Percentiles rank a stretch among this genome's conserved stretches.
phyloP scores from a whole-genome alignment of 495 filamentous ascomycete genomes.

The Tuber borchii region DNA sequence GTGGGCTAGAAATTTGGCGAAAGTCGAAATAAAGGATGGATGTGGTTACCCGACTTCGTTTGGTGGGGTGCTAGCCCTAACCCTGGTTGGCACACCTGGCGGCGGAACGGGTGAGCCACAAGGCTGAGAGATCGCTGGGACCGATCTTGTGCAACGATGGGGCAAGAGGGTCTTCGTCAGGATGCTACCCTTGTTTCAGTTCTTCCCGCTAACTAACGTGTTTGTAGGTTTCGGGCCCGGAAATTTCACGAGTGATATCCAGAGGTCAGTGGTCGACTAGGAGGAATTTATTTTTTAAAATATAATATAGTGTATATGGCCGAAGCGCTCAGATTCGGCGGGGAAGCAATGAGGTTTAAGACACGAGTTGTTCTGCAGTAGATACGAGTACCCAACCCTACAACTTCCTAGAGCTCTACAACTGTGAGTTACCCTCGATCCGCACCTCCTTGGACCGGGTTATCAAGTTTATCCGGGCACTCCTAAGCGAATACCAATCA shows the following conservation, averaged over 20 bases:
- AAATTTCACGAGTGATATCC: neutral
- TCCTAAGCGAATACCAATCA: neutral
- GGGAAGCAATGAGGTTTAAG: neutral
- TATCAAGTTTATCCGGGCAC: neutral
- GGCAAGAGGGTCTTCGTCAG: neutral
- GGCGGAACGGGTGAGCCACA: too few species aligned
- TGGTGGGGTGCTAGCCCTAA: neutral
- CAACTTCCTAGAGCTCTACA: neutral
- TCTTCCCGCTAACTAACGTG: neutral
- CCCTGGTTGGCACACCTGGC: neutral
- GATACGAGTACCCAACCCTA: neutral
- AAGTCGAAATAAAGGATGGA: neutral
- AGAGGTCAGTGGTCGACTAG: neutral
- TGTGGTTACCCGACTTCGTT: neutral
- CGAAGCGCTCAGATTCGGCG: too few species aligned
- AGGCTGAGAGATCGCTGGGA: too few species aligned
- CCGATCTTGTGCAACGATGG: neutral
- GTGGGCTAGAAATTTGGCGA: neutral
- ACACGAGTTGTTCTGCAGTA: neutral
- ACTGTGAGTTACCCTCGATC: neutral
- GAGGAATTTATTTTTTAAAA: too few species aligned
- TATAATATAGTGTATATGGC: too few species aligned
- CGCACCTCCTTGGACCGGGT: neutral
- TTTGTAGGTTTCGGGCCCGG: neutral
- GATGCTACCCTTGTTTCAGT: neutral